phyloP scores from a whole-genome alignment of 345 rosid genomes.

The Lepidium sativum region DNA sequence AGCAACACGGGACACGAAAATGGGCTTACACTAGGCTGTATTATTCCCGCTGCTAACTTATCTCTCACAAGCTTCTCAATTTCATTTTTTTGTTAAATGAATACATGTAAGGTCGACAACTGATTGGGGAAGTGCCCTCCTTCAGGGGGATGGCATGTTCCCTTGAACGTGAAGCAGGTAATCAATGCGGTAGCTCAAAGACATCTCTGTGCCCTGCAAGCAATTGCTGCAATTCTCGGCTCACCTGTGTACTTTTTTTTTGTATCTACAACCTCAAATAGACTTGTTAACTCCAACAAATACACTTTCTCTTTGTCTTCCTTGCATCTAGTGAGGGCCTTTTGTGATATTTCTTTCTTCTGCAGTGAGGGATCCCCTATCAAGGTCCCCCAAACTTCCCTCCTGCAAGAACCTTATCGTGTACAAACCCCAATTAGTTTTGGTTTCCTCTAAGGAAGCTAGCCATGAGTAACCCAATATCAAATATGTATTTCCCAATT shows the following conservation, averaged over 20 bases:
- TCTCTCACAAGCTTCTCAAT: background rate
- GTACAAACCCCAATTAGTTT: background rate
- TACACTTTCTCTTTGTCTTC: too few species aligned
- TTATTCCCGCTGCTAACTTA: too few species aligned
- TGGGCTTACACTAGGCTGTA: too few species aligned
- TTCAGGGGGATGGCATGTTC: background rate
- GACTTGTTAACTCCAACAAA: too few species aligned
- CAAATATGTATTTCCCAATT: background rate
- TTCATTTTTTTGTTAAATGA: background rate
- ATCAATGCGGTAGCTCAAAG: background rate
- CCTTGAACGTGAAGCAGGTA: background rate
- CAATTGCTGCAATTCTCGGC: too few species aligned
- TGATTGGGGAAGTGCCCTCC: background rate
- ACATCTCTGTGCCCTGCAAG: background rate
- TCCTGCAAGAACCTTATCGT: background rate
- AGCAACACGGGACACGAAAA: too few species aligned
- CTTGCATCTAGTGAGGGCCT: too few species aligned
- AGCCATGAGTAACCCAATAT: background rate
- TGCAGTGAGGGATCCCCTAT: background rate
- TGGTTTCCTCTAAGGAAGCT: background rate
- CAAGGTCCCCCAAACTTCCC: too few species aligned
- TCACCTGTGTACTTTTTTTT: too few species aligned
- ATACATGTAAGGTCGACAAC: background rate
- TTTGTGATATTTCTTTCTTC: background rate
- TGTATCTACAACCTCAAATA: too few species aligned